Conservation (phyloP, 192 early-diverging fungal species). For the Paraglomus occultum region DNA sequence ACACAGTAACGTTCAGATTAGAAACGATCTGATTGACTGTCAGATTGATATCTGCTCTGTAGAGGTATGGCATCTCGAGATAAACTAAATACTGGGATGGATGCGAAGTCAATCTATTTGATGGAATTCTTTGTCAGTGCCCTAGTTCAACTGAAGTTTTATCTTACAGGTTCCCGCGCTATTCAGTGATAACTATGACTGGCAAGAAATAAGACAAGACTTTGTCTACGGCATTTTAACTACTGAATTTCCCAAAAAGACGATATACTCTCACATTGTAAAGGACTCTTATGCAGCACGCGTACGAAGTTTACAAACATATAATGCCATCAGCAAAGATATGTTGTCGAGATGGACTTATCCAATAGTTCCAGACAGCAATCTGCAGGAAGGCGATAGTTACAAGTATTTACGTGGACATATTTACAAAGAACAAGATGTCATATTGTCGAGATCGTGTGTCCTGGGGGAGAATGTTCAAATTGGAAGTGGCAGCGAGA, state of each 20-base stretch:
- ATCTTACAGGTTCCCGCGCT: constrained; percentile 69
- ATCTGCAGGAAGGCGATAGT: constrained; percentile 60
- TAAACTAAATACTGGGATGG: background rate
- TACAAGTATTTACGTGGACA: constrained; percentile 77
- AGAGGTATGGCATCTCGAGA: constrained; percentile 48
- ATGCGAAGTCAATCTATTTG: background rate
- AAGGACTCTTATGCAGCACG: constrained; percentile 65
- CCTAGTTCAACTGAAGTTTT: background rate
- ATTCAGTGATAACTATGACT: constrained; percentile 98
- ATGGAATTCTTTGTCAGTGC: constrained; percentile 6
- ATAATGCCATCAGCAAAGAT: constrained; percentile 79
- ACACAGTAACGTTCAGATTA: constrained; percentile 71
- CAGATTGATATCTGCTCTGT: constrained; percentile 91
- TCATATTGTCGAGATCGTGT: constrained; percentile 69
- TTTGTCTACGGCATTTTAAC: constrained; percentile 89
- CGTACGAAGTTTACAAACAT: constrained; percentile 68
- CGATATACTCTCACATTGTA: constrained; percentile 81
- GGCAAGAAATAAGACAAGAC: constrained; percentile 84
- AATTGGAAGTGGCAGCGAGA: constrained; percentile 71
- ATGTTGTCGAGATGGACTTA: constrained; percentile 91
- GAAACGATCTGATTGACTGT: constrained; percentile 93
- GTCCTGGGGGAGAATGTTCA: constrained; percentile 74
- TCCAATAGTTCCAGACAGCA: constrained; percentile 91
- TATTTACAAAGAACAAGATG: constrained; percentile 80
- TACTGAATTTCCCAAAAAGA: constrained; percentile 82